Base-by-base conservation (phyloP, 257 asterid genomes). In the Solanum peruvianum region DNA sequence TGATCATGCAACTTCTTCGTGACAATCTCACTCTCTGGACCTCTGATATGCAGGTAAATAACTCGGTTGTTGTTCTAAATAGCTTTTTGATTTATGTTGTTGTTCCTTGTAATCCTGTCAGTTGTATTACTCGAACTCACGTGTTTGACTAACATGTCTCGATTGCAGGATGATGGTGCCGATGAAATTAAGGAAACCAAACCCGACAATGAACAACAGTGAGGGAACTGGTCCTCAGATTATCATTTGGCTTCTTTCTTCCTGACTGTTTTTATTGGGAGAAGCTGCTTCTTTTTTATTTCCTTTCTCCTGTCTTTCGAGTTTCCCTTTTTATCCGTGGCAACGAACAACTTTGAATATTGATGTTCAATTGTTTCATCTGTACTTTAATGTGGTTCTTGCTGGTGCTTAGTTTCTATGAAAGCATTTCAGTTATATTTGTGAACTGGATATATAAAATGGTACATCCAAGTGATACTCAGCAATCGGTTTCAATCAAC, bases 21-120 rank as follows among this genome's bases (percentile, higher is more conserved):
- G 94, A 92, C 91, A 92, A 92, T 80, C 94, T 92, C 88, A 92
- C 94, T 82, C 80, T 92, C 39, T 90, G 93, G 94, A 92, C 94
- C 82, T 92, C 93, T 20, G 93, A 91, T 85, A 92, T 92, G 93
- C 94, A 92, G 92, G 94, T 92, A 92, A 44, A 7, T 83, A 47
- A 25, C 56, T n/a, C 18, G 20, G 75, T 11, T 67, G 12, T 14
- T 29, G 16, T 11, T 33, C 69, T 21, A 11, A 23, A 45, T 2
- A 47, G 9, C 21, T 37, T 75, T 75, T 72, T n/a, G 49, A 18
- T 66, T 82, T 84, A 75, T 66, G 70, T n/a, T 41, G 70, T n/a
- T 41, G n/a, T 39, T 13, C 81, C 62, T 71, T n/a, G 11, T 18
- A 9, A 37, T 45, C 20, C 20, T 69, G 9, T 52, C 23, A 27